Evolutionary conservation across 2,329 filamentous ascomycete species (phyloP), one percentile per base, ranked within the genome.

Genomic region (Exophiala lecanii-corni): DNA sequence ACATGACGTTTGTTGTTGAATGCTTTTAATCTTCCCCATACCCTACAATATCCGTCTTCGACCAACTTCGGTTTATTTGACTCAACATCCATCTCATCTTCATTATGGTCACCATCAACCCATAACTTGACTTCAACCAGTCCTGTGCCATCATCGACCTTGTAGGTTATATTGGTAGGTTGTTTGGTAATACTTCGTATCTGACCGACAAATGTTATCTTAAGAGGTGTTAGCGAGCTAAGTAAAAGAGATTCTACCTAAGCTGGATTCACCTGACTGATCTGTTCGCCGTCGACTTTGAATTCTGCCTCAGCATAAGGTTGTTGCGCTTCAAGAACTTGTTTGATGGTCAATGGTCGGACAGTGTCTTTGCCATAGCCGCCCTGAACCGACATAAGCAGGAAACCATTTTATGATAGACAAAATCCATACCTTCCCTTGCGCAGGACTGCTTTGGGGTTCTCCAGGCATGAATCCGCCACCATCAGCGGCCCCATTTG

Each of bases 321-420:
- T 66, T 88, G 83, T 51, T 84, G 76, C 52, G 88, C 86, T 51
- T 94, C 87, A 60, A 89, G 72, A 45, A 96, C 78, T 68, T 98
- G 92, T 67, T 96, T 96, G 68, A 97, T 87, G 9, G 92, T 98
- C 35, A 96, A 86, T 1, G 92, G 89, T 33, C 92, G 85, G 39
- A 98, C 77, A 15, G 88, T 89, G 58, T 96, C 88, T 66, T 94
- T 86, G 55, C 77, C 75, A 62, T 84, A 84, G 47, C 56, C 53
- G 25, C 45, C 43, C 51, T 55, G 16, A 9, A 5, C 16, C 53
- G 13, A 37, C 25, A 28, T 55, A 37, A 48, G 26, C 21, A 12
- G 12, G 15, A 53, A 32, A 9, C 18, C 21, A 28, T 33, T 10
- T 15, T 15, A 39, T 19, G n/a, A 20, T 32, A 32, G 13, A 12